Conservation (phyloP, 306 rosid species). For the Lathyrus aphaca region DNA sequence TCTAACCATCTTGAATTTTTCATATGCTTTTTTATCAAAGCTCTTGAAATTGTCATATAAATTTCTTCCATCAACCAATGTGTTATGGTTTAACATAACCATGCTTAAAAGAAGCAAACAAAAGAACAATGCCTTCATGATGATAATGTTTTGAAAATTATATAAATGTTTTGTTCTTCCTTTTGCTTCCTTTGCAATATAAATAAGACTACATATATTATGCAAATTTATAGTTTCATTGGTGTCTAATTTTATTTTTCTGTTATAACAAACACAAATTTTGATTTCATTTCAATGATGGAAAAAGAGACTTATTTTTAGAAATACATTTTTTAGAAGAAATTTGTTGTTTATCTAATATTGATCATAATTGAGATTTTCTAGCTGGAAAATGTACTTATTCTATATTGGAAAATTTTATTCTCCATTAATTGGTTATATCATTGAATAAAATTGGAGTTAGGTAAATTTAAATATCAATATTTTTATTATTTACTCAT, state of each 20-base stretch:
- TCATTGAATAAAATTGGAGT: too few relatives aligned
- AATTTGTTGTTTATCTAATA: not conserved
- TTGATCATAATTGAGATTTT: not conserved
- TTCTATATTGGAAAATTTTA: too few relatives aligned
- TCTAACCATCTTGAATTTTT: not conserved
- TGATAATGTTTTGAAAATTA: not conserved
- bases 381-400: too few relatives aligned
- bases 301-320: not conserved
- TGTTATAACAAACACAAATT: not conserved
- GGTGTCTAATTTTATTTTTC: not conserved
- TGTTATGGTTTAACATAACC: not conserved
- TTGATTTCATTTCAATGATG: not conserved
- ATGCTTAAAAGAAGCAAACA: not conserved
- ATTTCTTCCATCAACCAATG: not conserved
- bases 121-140: not conserved
- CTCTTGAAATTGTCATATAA: not conserved
- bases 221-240: not conserved
- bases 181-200: not conserved
- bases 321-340: not conserved
- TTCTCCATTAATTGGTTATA: too few relatives aligned
- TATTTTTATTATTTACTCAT: too few relatives aligned
- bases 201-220: not conserved
- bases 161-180: not conserved
- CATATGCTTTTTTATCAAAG: too few relatives aligned
- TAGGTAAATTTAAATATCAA: too few relatives aligned